Evolutionary conservation across 441 rosid genomes (phyloP), one percentile per base, ranked within the genome.

Genomic region (Brassica balearica): DNA sequence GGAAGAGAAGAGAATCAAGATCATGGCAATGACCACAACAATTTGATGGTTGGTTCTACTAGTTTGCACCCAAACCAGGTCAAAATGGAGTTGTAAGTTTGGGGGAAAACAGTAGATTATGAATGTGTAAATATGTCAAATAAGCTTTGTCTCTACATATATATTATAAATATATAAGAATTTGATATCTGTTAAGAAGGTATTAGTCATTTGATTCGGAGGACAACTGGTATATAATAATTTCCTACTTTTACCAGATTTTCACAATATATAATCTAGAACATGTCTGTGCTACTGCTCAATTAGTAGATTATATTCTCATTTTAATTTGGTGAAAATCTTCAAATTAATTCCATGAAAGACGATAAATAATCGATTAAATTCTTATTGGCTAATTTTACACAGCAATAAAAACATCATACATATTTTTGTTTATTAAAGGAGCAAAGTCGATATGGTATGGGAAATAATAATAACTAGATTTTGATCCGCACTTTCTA

Each of bases 1-100:
- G 91, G 86, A 78, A 82, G 87, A 83, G 92, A 87, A 82, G 94
- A 90, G 72, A 87, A 86, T 82, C 87, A 83, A 65, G 34, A 5
- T 20, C 63, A 70, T 75, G 72, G 76, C 6, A 69, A 75, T 75
- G 82, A 59, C 32, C 73, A 75, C 51, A 75, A 76, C 73, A 84
- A 84, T 82, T 85, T 90, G 81, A 80, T 86, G 76, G 77, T 88
- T 74, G 89, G 91, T 74, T 87, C 94, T 89, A 90, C 82, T 38
- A 77, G 88, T 22, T 80, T 89, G 86, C 91, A 82, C 71, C 82
- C 90, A 11, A 91, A 80, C 83, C 95, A 83, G 73, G 60, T 55
- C 60, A 51, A 51, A 51, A 51, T 51, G 58, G 58, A 51, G 58
- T 6, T 51, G 58, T 51, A 6, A 51, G 58, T 51, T 51, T 60